Evolutionary conservation across 768 basidiomycete genomes (phyloP).

Genomic region (Naganishia kalamii): DNA sequence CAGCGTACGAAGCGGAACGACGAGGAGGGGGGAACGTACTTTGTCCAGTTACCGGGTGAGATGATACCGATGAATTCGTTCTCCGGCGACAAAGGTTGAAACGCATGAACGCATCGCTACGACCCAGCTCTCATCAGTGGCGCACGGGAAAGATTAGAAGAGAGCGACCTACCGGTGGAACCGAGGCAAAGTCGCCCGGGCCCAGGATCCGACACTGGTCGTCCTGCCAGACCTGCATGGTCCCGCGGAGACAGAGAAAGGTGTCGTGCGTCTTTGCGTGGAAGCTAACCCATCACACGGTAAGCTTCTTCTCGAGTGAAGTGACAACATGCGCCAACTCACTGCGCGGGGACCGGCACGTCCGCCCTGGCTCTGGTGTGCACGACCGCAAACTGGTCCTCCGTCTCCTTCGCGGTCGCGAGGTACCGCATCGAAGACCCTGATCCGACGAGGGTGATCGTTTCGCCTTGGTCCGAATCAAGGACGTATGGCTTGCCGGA

Average conservation of each 20-base stretch:
- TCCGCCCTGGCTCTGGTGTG: conserved; percentile 20
- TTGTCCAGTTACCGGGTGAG: conserved; percentile 21
- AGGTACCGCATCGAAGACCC: conserved; percentile 21
- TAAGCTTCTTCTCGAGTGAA: too few species aligned
- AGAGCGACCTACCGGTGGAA: neutral
- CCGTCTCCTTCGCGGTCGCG: conserved; percentile 18
- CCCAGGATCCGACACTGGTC: conserved; percentile 22
- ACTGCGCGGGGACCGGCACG: conserved; percentile 23
- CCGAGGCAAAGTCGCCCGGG: conserved; percentile 21
- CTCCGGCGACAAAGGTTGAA: conserved; percentile 16
- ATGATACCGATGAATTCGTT: conserved; percentile 24
- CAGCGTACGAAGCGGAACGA: neutral
- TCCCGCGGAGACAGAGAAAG: conserved; percentile 13
- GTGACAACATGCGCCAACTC: neutral
- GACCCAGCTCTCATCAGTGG: neutral
- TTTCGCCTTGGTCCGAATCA: conserved; percentile 22
- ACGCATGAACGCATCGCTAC: conserved; percentile 18
- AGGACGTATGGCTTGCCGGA: conserved; percentile 19
- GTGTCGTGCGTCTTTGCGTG: conserved; percentile 23
- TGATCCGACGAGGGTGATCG: conserved; percentile 20
- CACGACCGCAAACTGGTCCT: conserved; percentile 17
- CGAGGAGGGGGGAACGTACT: neutral
- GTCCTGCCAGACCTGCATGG: conserved; percentile 18
- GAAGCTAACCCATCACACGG: neutral
- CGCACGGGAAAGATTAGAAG: neutral